Evolutionary conservation across 768 basidiomycete species (phyloP), one percentile per base, ranked within the genome.

Genomic region (Coprinellus micaceus): DNA sequence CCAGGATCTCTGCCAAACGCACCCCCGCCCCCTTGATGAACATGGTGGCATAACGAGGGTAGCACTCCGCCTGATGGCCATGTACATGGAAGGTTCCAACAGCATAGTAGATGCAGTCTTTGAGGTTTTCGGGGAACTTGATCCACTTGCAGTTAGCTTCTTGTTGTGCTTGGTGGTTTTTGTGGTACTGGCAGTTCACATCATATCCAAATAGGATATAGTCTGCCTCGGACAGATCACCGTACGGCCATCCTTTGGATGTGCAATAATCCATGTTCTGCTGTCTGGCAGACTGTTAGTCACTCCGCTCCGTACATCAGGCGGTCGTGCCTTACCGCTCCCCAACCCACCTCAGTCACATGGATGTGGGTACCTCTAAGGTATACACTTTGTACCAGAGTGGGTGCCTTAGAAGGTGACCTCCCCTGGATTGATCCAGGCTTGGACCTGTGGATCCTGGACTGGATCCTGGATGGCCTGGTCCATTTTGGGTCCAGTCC

Each of bases 1-100:
- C 72, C 6, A 75, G 29, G 4, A 74, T 70, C 40, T 74, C 68
- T 0, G 71, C 69, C 48, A 71, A 68, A 1, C 33, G 33, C 6
- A 33, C 71, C 40, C 11, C 69, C 57, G 0, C 68, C 67, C 71
- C 71, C 2, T 39, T 46, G 7, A 74, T 64, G 26, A 63, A 73
- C 12, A 56, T 61, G 0, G 63, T 61, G 1, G 63, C 61, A 45
- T 48, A 73, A 1, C 64, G 37, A 1, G 66, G 43, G 9, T 66
- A 60, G 13, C 33, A 33, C 33, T 50, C 22, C 0, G 60, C 49
- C 19, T 63, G 55, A 25, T 73, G 72, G 0, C 65, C 69, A 57
- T 64, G 65, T 0, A 74, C 33, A 50, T 73, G 71, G 15, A 69
- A 72, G 12, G 63, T 57, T 0, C 71, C 66, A 11, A 73, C 60